Percentiles rank a stretch among this genome's conserved stretches.
Conservation (phyloP, 2,329 filamentous ascomycete genomes). For the Aspergillus glaucus region DNA sequence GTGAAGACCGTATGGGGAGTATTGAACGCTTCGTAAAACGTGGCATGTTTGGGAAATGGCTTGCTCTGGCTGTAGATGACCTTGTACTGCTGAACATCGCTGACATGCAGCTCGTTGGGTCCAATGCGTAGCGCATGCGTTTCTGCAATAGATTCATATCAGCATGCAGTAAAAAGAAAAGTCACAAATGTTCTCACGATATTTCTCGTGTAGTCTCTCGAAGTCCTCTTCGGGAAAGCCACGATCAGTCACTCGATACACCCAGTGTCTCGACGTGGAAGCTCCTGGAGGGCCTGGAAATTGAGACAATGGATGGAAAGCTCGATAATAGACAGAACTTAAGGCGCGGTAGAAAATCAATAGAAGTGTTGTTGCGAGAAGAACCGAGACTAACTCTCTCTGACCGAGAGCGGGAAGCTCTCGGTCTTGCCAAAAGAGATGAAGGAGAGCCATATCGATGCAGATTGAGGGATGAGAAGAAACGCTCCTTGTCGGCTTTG, state of each 20-base stretch:
- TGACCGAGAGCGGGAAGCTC: no score
- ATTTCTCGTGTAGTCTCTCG: neutral
- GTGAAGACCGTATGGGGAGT: conserved; percentile 4
- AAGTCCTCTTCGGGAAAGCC: neutral
- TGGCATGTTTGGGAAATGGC: conserved; percentile 2
- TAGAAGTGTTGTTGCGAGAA: neutral
- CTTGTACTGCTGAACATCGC: conserved; percentile 3
- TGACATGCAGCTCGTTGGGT: conserved; percentile 7
- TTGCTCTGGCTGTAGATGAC: conserved; percentile 6
- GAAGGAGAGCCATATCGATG: no score
- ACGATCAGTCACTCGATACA: neutral
- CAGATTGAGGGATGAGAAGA: no score
- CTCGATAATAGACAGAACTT: neutral
- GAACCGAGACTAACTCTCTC: no score
- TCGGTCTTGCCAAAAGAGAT: no score
- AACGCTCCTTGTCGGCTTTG: no score
- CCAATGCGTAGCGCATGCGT: conserved; percentile 2
- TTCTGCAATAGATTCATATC: neutral
- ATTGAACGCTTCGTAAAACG: conserved; percentile 4
- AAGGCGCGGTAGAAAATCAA: neutral
- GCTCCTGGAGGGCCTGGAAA: neutral
- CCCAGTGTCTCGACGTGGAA: neutral
- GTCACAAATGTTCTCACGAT: neutral
- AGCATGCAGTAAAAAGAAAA: neutral
- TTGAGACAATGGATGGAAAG: neutral